Base-by-base conservation (phyloP, 2,329 filamentous ascomycete species). In the Orbilia blumenaviensis region DNA sequence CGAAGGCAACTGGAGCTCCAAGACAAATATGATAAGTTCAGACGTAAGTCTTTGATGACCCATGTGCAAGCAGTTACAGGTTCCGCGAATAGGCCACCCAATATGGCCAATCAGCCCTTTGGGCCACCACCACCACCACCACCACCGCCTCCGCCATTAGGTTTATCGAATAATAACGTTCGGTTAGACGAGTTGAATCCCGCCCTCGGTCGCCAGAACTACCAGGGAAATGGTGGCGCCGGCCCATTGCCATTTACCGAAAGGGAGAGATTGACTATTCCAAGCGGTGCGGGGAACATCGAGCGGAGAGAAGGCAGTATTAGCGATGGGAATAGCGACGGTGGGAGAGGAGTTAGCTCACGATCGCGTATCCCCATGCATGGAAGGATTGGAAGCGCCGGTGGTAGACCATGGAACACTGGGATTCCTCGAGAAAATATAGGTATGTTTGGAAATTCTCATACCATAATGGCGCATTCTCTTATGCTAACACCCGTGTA, bases 1-100 rank as follows among this genome's bases (percentile, higher is more conserved):
- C 89, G 87, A 52, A 91, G 89, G 71, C 86, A 92, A 2, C 83
- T 89, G 3, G 90, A 92, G 75, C 87, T 89, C 1, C 91, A 93
- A 58, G 87, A 89, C 77, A 83, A 89, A 1, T 89, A 89, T 77
- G 87, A 89, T 79, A 89, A 86, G 76, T 82, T 89, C 52, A 89
- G 89, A 80, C 83, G 86, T 50, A 86, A 85, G 71, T 85, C 85
- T 1, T 85, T 89, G 80, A 81, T 88, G 44, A 85, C 84, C 8
- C 86, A 89, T 16, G 85, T 89, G 29, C 86, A 87, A 78, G 87
- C 87, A 14, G 87, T 87, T 4, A 84, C 85, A 16, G 84, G 88
- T 78, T 84, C 84, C n/a, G 83, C 84, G 3, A 83, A 86, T 52
- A 68, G 46, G 25, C 16, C 41, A 0, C 12, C 56, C 3, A 66